phyloP scores from a whole-genome alignment of 2,329 filamentous ascomycete genomes.

The Alternaria viburni region DNA sequence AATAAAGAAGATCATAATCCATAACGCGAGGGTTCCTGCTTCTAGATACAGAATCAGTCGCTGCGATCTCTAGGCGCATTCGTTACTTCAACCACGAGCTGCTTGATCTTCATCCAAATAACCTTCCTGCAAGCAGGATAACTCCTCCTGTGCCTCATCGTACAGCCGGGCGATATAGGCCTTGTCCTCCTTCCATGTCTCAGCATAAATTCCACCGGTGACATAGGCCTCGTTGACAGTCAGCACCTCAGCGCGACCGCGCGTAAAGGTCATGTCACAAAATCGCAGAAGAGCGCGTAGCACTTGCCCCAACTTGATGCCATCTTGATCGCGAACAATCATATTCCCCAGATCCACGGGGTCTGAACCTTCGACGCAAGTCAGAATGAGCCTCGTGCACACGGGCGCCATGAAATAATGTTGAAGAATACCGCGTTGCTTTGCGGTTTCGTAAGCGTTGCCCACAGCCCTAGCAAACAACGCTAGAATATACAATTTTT shows the following conservation, averaged over 20 bases:
- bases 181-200: not conserved
- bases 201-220: not conserved
- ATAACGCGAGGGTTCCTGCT: not conserved
- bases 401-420: not conserved
- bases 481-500: not conserved
- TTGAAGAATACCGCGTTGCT: not conserved
- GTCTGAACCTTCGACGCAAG: not conserved
- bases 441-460: not conserved
- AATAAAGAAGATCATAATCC: not conserved
- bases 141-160: not conserved
- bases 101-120: not conserved
- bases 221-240: not conserved
- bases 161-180: not conserved
- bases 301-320: not conserved
- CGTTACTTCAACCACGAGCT: not conserved
- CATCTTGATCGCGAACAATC: not conserved
- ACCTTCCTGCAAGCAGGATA: not conserved
- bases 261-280: not conserved
- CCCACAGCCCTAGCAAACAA: not conserved
- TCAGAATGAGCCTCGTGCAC: not conserved
- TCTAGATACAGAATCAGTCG: not conserved
- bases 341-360: not conserved
- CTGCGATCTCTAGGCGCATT: not conserved
- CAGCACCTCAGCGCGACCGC: not conserved
- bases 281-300: not conserved